Base-by-base conservation (phyloP, 768 basidiomycete species). In the Suillus luteus region DNA sequence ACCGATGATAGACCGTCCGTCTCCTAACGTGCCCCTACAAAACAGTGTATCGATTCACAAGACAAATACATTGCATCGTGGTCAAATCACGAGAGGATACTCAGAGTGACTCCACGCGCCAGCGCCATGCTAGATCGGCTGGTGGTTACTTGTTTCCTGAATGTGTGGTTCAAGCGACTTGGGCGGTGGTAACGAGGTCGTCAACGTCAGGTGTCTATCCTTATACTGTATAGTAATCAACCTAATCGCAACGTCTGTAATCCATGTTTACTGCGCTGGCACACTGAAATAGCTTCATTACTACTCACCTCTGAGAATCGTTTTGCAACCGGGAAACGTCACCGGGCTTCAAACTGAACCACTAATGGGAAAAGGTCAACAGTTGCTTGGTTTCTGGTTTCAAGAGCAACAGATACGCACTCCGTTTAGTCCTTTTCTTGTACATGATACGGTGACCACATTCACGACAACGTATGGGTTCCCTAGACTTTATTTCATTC, bases 381-480 rank as follows among this genome's bases (percentile, higher is more conserved):
- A 49, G 22, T 5, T 69, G 62, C 66, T 55, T 46, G 49, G 33
- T 27, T 43, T 58, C 12, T 46, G 43, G 33, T 27, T 40, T 59
- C 12, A 24, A 15, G 40, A 6, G 35, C 2, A 48, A 17, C 24
- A n/a, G 6, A 60, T 22, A 80, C 95, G 74, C 70, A 98, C 96
- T 96, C 82, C 94, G 83, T 72, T 85, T 92, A 27, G 95, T 96
- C 71, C 96, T 82, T 77, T 96, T 97, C 80, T 99, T 99, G 79
- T 97, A 98, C 93, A 99, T 95, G 75, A 99, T 96, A 60, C 96
- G 88, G 77, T 98, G 96, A 3, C 96, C 96, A 72, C 96, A 99
- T 73, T 98, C 95, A 68, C 92, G 85, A 78, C 96, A 99, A 62
- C 96, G 90, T 67, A 98, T 96, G 49, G 94, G 93, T 75, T 99